Conservation (phyloP, 495 filamentous ascomycete species). For the Penicillium pulvis region DNA sequence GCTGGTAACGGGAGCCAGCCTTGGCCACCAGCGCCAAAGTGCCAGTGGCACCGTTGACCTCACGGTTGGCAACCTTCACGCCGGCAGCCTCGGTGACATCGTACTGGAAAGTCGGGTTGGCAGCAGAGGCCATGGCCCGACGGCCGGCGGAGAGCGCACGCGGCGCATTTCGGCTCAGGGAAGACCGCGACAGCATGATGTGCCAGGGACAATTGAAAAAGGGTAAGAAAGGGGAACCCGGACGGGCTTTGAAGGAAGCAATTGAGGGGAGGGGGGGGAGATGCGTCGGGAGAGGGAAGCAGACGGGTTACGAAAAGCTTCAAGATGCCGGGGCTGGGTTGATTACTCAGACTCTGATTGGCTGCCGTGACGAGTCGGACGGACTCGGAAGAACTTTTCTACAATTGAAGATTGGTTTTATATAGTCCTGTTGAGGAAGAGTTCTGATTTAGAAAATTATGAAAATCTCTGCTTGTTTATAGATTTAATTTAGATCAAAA, state of each 20-base stretch:
- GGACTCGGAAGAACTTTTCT: conserved; percentile 48
- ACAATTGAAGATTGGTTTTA: conserved; percentile 5
- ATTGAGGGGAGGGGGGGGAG: conserved; percentile 41
- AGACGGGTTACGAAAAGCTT: conserved; percentile 52
- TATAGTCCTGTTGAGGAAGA: background rate
- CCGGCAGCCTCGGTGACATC: conserved; percentile 81
- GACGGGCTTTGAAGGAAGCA: conserved; percentile 39
- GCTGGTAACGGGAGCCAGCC: conserved; percentile 89
- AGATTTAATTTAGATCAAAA: background rate
- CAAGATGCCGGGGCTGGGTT: conserved; percentile 46
- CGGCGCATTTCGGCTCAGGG: conserved; percentile 74
- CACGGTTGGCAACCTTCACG: conserved; percentile 87
- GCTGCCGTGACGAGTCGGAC: conserved; percentile 43
- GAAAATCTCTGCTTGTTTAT: background rate
- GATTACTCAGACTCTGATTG: conserved; percentile 49
- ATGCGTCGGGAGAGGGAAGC: conserved; percentile 33
- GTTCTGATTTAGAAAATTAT: background rate
- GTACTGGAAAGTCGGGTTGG: conserved; percentile 82
- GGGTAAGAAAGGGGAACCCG: conserved; percentile 34
- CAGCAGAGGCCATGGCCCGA: conserved; percentile 79
- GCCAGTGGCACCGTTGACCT: conserved; percentile 83
- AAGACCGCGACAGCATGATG: conserved; percentile 83
- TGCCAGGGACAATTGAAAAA: conserved; percentile 42
- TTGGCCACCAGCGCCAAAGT: conserved; percentile 89
- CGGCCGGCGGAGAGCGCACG: conserved; percentile 64